Evolutionary conservation across 2,329 filamentous ascomycete species (phyloP).

Genomic region (Cordyceps fumosorosea): DNA sequence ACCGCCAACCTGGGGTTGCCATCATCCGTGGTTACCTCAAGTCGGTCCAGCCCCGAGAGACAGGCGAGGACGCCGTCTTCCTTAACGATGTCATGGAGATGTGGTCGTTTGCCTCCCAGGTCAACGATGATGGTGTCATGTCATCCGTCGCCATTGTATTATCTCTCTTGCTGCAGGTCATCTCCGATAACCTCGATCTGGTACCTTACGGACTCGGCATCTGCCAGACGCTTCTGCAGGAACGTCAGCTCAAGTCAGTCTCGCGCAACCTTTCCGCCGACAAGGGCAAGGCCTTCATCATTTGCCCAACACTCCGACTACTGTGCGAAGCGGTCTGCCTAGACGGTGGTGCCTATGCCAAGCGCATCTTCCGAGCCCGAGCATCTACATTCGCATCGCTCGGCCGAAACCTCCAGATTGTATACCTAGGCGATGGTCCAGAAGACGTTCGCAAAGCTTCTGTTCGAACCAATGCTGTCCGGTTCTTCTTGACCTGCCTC

Average conservation of each 20-base stretch:
- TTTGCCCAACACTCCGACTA: slow-evolving; percentile 80
- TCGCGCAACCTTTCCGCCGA: slow-evolving; percentile 72
- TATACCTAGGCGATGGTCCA: slow-evolving; percentile 45
- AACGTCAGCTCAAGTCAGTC: slow-evolving; percentile 72
- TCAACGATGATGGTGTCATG: slow-evolving; percentile 73
- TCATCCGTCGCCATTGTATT: slow-evolving; percentile 76
- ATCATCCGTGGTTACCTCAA: slow-evolving; percentile 67
- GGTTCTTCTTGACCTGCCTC: slow-evolving; percentile 73
- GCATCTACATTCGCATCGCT: slow-evolving; percentile 75
- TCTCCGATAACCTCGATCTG: slow-evolving; percentile 69
- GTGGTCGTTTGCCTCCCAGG: slow-evolving; percentile 77
- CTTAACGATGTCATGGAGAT: slow-evolving; percentile 77
- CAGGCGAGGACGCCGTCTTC: slow-evolving; percentile 48
- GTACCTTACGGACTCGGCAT: slow-evolving; percentile 69
- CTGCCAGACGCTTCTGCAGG: slow-evolving; percentile 74
- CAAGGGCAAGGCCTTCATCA: slow-evolving; percentile 78
- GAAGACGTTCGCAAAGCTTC: slow-evolving; percentile 68
- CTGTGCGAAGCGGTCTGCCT: slow-evolving; percentile 80
- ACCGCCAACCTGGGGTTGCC: slow-evolving; percentile 36
- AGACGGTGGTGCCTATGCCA: slow-evolving; percentile 77
- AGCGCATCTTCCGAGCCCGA: slow-evolving; percentile 68
- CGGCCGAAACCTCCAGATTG: slow-evolving; percentile 72
- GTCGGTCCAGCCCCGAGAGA: slow-evolving; percentile 41
- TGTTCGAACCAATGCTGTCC: slow-evolving; percentile 73
- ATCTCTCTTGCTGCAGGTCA: slow-evolving; percentile 70